Base-by-base conservation (phyloP, 331 rosid genomes). In the Quercus lobata region DNA sequence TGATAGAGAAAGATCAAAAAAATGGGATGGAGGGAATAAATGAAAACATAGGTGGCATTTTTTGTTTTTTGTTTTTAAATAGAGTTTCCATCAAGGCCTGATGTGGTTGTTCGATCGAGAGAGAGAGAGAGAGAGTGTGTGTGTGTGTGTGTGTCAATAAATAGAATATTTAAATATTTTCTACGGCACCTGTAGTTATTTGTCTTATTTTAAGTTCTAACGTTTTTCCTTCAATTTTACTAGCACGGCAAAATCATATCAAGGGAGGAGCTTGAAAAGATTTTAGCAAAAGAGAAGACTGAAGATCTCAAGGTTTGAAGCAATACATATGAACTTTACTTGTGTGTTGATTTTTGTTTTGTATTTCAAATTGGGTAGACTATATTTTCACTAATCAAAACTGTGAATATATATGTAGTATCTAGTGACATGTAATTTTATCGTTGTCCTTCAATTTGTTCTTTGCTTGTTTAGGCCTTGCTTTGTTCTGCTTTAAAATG, bases 161-260 rank as follows among this genome's bases (percentile, higher is more conserved):
- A 62, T 75, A 46, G 22, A 41, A 66, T 19, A 68, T 58, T 56
- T 46, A 46, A 46, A 75, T n/a, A 41, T 54, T 29, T 75, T 70
- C 72, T 3, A 66, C 9, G 57, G 66, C 70, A 73, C 9, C 16
- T 27, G 74, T 69, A 55, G 37, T 76, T 71, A 61, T 65, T 80
- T 79, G 69, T 73, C 54, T 73, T 41, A 55, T 56, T 18, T 49
- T 49, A 60, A 22, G 57, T 63, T 65, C 79, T 73, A 74, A 84
- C 14, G 69, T 74, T 66, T 84, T 85, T 79, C 55, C 78, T 77
- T 74, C 81, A 75, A 65, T 77, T 60, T 77, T 77, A 76, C 83
- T 96, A 96, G 99, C 94, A 91, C 27, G 96, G 96, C 57, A 90
- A 91, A 85, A 77, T 96, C 87, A 91, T 90, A 84, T 83, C 98